These are phyloP conservation scores for Pulicaria dysenterica DNA, from an alignment of 129 eudicot species.

Conservation along the genomic window DNA sequence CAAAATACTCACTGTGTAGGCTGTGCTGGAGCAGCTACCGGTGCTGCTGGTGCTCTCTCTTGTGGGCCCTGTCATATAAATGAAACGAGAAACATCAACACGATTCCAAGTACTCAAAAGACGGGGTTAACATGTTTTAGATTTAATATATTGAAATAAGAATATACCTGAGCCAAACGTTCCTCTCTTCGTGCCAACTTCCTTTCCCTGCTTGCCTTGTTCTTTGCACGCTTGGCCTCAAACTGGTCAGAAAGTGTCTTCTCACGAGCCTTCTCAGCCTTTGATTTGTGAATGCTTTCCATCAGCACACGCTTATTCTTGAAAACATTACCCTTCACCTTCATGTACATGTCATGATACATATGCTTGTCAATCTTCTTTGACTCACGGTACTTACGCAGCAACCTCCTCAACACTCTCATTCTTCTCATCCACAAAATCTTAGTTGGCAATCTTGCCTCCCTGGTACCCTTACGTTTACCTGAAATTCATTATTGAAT, in stretches of 20 bases:
- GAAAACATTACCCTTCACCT: conserved; percentile 93
- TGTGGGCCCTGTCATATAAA: conserved; percentile 44
- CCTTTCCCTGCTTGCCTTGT: conserved; percentile 97
- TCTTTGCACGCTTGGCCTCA: conserved; percentile 96
- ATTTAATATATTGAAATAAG: neutral
- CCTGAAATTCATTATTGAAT: conserved; percentile 39
- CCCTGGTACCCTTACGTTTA: conserved; percentile 95
- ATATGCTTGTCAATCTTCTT: conserved; percentile 98
- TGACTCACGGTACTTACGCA: conserved; percentile 84
- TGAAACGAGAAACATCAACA: neutral
- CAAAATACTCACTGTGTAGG: conserved; percentile 50
- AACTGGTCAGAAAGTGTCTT: conserved; percentile 88
- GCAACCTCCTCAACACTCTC: conserved; percentile 83
- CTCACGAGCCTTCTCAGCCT: conserved; percentile 99
- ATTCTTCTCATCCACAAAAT: conserved; percentile 94
- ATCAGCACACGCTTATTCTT: conserved; percentile 94
- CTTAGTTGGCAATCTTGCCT: conserved; percentile 93
- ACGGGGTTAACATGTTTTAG: neutral
- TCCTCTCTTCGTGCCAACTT: conserved; percentile 91
- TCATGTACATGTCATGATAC: conserved; percentile 99
- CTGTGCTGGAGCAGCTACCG: conserved; percentile 46
- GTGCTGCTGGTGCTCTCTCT: conserved; percentile 47
- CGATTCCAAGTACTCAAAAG: neutral
- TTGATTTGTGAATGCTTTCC: conserved; percentile 93
- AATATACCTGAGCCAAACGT: conserved; percentile 72